Base-by-base conservation (phyloP, 1,284 basidiomycete species). In the Puccinia novopanici region DNA sequence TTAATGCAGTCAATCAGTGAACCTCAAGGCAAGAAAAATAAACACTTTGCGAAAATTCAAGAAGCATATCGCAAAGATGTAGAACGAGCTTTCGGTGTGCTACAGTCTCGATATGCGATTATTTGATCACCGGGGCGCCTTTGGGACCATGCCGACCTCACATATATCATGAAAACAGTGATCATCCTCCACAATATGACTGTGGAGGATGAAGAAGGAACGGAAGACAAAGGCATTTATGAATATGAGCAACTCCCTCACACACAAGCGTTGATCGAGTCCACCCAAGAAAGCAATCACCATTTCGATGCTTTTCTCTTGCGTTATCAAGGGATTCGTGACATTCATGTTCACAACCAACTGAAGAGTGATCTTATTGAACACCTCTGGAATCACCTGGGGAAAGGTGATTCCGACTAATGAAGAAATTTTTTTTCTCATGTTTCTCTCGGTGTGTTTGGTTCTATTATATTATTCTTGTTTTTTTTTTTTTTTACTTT, bases 81-180 rank as follows among this genome's bases (percentile, higher is more conserved):
- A 10, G 61, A 75, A n/a, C 50, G 55, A 17, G 55, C 30, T 34
- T 74, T 74, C 13, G 68, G 63, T 67, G 70, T 72, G 2, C 45
- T 75, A 10, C 50, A 61, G 42, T 27, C 72, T 37, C 13, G 24
- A 0, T 75, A 37, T 30, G 55, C 72, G 1, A 73, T 73, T 22
- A 73, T 73, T 1, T 3, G 42, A 59, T 27, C 13, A 2, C 72
- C 72, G 1, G 12, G 34, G 12, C 61, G 24, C 15, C 30, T 65
- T 65, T 65, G 61, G 61, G 30, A 65, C 9, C 34, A 65, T 27
- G 19, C 2, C 19, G n/a, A n/a, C n/a, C n/a, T n/a, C n/a, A n/a
- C n/a, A n/a, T n/a, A n/a, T n/a, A n/a, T n/a, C n/a, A n/a, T n/a
- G n/a, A n/a, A n/a, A n/a, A n/a, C n/a, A n/a, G n/a, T n/a, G n/a